phyloP scores from a whole-genome alignment of 2,329 filamentous ascomycete species.

The Fonsecaea pedrosoi region DNA sequence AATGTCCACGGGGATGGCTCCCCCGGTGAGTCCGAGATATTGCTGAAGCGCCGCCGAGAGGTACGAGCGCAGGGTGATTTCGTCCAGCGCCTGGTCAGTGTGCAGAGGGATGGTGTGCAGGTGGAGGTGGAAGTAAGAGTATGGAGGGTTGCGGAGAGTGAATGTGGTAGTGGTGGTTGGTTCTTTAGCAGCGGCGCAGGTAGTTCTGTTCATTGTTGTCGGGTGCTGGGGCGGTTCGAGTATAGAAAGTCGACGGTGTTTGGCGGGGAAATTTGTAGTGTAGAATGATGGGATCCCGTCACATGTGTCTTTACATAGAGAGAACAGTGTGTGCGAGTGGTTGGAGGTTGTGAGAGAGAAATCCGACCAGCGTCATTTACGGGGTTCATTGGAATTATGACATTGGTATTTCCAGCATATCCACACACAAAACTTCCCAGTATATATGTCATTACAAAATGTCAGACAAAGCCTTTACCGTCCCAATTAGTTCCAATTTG shows the following conservation, averaged over 20 bases:
- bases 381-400: not conserved
- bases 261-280: not conserved
- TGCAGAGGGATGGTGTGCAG: slow-evolving; percentile 28
- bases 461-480: not conserved
- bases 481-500: no score
- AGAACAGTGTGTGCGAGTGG: not conserved
- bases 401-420: not conserved
- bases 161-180: slow-evolving; percentile 24
- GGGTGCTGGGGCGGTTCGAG: not conserved
- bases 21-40: slow-evolving; percentile 56
- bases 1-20: slow-evolving; percentile 56
- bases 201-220: not conserved
- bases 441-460: not conserved
- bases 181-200: not conserved
- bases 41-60: slow-evolving; percentile 55
- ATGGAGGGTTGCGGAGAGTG: slow-evolving; percentile 42
- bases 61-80: slow-evolving; percentile 55
- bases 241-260: not conserved
- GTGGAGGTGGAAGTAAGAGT: slow-evolving; percentile 43
- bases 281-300: not conserved
- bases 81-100: slow-evolving; percentile 45
- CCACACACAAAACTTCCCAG: no score
- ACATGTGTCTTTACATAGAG: no score
- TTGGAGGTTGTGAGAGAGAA: not conserved
- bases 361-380: not conserved